A percentile compares a stretch with the other conserved stretches of the same genome.
Conservation (phyloP, 345 rosid species). For the Dipteronia dyeriana region DNA sequence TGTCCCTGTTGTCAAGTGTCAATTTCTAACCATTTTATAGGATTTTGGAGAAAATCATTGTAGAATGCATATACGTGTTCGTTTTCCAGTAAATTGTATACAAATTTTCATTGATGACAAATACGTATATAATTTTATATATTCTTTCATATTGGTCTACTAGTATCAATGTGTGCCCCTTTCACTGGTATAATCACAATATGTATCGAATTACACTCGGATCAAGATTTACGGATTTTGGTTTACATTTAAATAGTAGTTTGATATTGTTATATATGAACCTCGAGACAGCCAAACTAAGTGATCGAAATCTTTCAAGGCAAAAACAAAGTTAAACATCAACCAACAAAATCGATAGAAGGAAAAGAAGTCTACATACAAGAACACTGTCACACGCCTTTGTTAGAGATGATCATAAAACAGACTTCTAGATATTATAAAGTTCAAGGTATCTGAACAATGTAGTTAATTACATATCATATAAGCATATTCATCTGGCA, state of each 20-base stretch:
- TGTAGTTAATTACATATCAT: constrained; percentile 13
- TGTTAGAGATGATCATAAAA: background rate
- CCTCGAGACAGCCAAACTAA: background rate
- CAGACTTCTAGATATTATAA: background rate
- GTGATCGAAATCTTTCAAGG: background rate
- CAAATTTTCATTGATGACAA: background rate
- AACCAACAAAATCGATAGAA: constrained; percentile 11
- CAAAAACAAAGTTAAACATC: background rate
- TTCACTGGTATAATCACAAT: too few species aligned
- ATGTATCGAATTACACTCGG: too few species aligned
- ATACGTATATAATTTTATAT: background rate
- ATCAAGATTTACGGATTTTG: too few species aligned
- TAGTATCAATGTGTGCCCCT: background rate
- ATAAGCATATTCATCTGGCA: constrained; percentile 6
- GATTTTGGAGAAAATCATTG: background rate
- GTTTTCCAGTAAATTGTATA: too few species aligned
- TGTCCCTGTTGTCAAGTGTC: background rate
- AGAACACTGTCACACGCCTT: background rate
- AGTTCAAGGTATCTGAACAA: constrained; percentile 1
- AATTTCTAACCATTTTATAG: background rate
- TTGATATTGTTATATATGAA: background rate
- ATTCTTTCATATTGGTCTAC: background rate
- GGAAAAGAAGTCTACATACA: constrained; percentile 6
- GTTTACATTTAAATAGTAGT: too few species aligned
- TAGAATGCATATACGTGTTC: background rate